A percentile compares a stretch with the other conserved stretches of the same genome.
Conservation (phyloP, 805 yeast species). For the Schwanniomyces sp. region DNA sequence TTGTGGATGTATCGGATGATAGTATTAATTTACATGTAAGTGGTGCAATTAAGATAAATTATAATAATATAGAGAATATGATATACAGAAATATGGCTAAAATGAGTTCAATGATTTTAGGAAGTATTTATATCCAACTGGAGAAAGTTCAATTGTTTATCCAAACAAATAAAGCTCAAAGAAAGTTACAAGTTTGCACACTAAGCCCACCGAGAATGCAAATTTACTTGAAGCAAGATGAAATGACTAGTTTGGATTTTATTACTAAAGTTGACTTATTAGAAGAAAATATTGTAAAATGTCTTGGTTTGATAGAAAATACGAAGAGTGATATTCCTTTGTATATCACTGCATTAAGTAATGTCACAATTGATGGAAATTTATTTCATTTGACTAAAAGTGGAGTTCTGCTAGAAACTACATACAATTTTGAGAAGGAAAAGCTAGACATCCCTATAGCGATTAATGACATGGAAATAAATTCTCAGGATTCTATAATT, state of each 20-base stretch:
- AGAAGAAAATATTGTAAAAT: constrained; percentile 14
- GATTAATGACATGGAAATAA: constrained; percentile 12
- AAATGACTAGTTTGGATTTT: constrained; percentile 23
- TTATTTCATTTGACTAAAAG: constrained; percentile 14
- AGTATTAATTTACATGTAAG: constrained; percentile 30
- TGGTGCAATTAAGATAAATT: constrained; percentile 25
- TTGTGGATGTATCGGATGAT: constrained; percentile 18
- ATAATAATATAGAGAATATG: constrained; percentile 20
- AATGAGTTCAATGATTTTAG: constrained; percentile 19
- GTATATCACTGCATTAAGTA: constrained; percentile 19
- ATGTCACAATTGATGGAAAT: constrained; percentile 15
- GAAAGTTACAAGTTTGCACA: constrained; percentile 21
- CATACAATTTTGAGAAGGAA: constrained; percentile 6
- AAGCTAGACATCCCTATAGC: constrained; percentile 13
- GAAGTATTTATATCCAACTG: constrained; percentile 22
- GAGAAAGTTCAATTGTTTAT: constrained; percentile 19
- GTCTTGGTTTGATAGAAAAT: constrained; percentile 15
- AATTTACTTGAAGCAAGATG: constrained; percentile 17
- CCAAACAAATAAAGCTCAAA: constrained; percentile 7
- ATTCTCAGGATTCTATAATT: constrained; percentile 8
- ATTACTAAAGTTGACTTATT: constrained; percentile 18
- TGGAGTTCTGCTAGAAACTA: background rate
- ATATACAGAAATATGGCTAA: constrained; percentile 20
- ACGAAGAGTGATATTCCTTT: constrained; percentile 15
- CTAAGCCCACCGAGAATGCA: constrained; percentile 24